phyloP scores from a whole-genome alignment of 768 basidiomycete genomes.

The Agaricus blazei region DNA sequence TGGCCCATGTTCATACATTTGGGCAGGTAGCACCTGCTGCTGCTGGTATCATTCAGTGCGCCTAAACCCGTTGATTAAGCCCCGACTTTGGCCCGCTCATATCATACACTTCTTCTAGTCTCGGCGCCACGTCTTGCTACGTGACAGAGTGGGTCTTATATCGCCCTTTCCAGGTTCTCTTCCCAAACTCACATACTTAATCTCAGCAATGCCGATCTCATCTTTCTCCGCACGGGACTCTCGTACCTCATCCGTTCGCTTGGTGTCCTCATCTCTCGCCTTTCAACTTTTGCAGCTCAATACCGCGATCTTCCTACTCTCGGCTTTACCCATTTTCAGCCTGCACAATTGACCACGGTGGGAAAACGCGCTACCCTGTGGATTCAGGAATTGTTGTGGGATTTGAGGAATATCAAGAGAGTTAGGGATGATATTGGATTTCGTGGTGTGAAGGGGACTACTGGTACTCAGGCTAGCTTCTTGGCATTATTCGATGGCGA shows the following conservation, averaged over 20 bases:
- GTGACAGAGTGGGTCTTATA: constrained; percentile 75
- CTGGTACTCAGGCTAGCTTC: constrained; percentile 97
- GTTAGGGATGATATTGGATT: constrained; percentile 92
- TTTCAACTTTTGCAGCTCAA: constrained; percentile 78
- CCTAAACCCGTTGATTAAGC: constrained; percentile 4
- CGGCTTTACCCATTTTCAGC: constrained; percentile 99
- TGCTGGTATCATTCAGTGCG: constrained; percentile 92
- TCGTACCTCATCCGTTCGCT: constrained; percentile 83
- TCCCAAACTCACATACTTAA: background rate
- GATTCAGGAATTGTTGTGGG: constrained; percentile 98
- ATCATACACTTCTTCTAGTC: constrained; percentile 31
- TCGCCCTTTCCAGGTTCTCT: constrained; percentile 20
- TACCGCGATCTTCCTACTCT: constrained; percentile 89
- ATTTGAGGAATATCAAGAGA: constrained; percentile 87
- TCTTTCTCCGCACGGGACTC: constrained; percentile 88
- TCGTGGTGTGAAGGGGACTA: constrained; percentile 98
- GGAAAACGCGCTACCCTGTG: constrained; percentile 96
- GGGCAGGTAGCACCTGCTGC: constrained; percentile 90
- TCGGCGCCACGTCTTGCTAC: constrained; percentile 98
- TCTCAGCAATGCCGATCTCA: constrained; percentile 91
- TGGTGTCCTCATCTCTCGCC: constrained; percentile 84
- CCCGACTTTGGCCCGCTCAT: background rate
- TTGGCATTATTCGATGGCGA: constrained; percentile 91
- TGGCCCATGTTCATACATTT: constrained; percentile 99
- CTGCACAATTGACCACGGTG: constrained; percentile 96